phyloP scores from a whole-genome alignment of 306 rosid species.

The Morella rubra region DNA sequence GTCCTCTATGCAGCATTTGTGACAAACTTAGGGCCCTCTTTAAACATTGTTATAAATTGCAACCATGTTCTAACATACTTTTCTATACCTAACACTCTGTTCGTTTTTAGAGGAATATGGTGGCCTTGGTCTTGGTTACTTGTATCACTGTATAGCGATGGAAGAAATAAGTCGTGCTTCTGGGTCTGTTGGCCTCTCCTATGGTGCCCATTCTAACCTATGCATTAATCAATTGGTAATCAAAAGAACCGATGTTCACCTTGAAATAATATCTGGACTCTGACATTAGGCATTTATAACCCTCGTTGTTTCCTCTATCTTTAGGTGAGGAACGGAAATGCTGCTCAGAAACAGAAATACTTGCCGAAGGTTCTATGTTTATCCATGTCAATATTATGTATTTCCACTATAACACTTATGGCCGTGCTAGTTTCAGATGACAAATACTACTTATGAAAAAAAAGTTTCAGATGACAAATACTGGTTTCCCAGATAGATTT shows the following conservation, averaged over 20 bases:
- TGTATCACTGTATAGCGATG: conserved; percentile 91
- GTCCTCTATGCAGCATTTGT: neutral
- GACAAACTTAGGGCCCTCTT: neutral
- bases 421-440: conserved; percentile 14
- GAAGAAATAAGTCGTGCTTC: conserved; percentile 99
- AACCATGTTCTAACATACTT: conserved; percentile 11
- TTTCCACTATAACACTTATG: conserved; percentile 18
- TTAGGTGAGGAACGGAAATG: conserved; percentile 88
- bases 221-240: conserved; percentile 94
- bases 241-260: conserved; percentile 20
- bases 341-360: conserved; percentile 72
- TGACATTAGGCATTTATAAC: no score
- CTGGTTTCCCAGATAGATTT: neutral
- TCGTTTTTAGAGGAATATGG: conserved; percentile 84
- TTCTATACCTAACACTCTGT: conserved; percentile 25
- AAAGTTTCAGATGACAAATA: no score
- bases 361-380: conserved; percentile 75
- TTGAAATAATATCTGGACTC: neutral
- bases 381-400: conserved; percentile 18
- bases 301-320: conserved; percentile 8
- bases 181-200: conserved; percentile 91
- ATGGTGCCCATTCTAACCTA: conserved; percentile 94
- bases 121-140: conserved; percentile 95
- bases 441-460: no score
- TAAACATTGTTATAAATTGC: neutral